These are phyloP conservation scores for Sarcodon aspratus DNA, from an alignment of 768 basidiomycete species.

Conservation along the genomic window DNA sequence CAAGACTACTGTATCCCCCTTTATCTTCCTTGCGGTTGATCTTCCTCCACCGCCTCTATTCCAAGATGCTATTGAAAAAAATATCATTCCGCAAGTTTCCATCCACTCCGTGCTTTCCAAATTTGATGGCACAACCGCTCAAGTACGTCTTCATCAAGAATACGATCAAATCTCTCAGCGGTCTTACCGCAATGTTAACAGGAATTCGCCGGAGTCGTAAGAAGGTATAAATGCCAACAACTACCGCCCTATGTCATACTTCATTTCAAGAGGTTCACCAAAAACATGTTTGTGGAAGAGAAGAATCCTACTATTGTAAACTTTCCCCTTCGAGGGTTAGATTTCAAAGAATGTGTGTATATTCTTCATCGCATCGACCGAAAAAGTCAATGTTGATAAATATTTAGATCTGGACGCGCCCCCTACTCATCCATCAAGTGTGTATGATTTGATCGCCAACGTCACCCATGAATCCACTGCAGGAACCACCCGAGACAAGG, in stretches of 20 bases:
- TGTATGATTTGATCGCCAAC: conserved; percentile 94
- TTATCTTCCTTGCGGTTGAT: conserved; percentile 92
- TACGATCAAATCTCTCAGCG: conserved; percentile 4
- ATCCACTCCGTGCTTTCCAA: conserved; percentile 85
- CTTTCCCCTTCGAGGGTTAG: conserved; percentile 87
- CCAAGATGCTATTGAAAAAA: conserved; percentile 93
- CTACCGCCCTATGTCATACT: conserved; percentile 90
- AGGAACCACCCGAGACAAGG: conserved; percentile 90
- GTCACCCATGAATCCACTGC: conserved; percentile 92
- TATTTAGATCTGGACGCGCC: conserved; percentile 67
- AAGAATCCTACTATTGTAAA: conserved; percentile 99
- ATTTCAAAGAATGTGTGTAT: conserved; percentile 81
- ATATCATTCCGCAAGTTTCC: conserved; percentile 96
- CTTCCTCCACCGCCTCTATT: conserved; percentile 96
- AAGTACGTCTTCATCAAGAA: conserved; percentile 35
- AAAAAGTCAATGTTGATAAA: neutral
- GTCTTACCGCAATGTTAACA: conserved; percentile 16
- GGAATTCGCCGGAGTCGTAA: conserved; percentile 80
- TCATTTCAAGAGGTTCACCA: conserved; percentile 94
- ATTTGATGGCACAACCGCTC: conserved; percentile 86
- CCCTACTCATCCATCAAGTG: conserved; percentile 42
- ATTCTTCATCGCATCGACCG: neutral
- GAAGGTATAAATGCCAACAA: conserved; percentile 81
- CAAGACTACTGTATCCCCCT: conserved; percentile 77
- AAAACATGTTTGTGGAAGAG: conserved; percentile 94